phyloP scores from a whole-genome alignment of 2,329 filamentous ascomycete species.

The Penicillium brasilianum region DNA sequence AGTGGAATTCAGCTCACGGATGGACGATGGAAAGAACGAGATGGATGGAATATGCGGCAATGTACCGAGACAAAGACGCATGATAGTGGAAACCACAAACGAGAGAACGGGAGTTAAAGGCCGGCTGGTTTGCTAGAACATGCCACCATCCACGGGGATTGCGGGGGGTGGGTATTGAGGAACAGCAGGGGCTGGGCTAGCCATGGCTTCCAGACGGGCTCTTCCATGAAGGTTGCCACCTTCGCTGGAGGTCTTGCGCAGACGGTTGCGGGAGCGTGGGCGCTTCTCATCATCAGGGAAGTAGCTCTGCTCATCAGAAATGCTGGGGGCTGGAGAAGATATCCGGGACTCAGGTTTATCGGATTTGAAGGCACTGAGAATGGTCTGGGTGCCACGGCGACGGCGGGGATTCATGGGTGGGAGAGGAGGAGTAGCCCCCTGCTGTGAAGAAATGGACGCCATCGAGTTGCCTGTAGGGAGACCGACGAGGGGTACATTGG shows the following conservation, averaged over 20 bases:
- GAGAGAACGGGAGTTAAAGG: conserved; percentile 13
- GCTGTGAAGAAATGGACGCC: conserved; percentile 48
- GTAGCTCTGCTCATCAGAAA: conserved; percentile 27
- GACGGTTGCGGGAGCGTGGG: conserved; percentile 38
- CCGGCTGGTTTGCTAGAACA: conserved; percentile 41
- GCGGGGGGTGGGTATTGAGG: conserved; percentile 39
- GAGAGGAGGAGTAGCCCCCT: conserved; percentile 59
- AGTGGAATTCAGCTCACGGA: neutral
- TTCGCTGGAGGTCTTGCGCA: conserved; percentile 46
- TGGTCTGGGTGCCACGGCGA: conserved; percentile 54
- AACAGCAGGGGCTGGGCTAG: conserved; percentile 37
- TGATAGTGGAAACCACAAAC: neutral
- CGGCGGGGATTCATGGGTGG: conserved; percentile 66
- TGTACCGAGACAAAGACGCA: conserved; percentile 10
- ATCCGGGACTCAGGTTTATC: conserved; percentile 40
- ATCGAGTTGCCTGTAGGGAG: conserved; percentile 54
- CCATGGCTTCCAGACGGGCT: conserved; percentile 49
- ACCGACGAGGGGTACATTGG: conserved; percentile 62
- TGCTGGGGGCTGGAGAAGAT: conserved; percentile 29
- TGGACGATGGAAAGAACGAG: conserved; percentile 7
- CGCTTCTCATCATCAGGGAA: conserved; percentile 46
- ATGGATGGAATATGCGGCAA: conserved; percentile 1
- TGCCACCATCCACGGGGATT: conserved; percentile 41
- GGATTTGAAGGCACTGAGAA: conserved; percentile 44
- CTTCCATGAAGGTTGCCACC: conserved; percentile 52